These are phyloP conservation scores for Penicillium nordicum DNA, from an alignment of 2,329 filamentous ascomycete species.

Conservation along the genomic window DNA sequence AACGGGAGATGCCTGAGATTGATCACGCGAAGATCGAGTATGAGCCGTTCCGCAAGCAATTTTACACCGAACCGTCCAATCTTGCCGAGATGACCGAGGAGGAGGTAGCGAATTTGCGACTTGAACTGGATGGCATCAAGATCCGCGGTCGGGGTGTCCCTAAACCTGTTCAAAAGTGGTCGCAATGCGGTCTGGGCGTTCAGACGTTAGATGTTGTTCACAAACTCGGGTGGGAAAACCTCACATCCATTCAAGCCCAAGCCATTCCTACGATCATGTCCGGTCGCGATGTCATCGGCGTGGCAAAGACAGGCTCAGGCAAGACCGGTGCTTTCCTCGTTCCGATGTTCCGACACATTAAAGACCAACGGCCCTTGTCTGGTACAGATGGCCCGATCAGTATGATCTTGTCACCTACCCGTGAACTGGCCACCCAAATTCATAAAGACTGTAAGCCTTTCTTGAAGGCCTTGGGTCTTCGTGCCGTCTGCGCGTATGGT, in stretches of 20 bases:
- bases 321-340: conserved; percentile 95
- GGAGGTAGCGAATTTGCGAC: conserved; percentile 74
- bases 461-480: conserved; percentile 77
- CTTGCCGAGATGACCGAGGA: conserved; percentile 77
- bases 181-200: conserved; percentile 84
- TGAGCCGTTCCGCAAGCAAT: conserved; percentile 83
- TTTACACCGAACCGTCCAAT: conserved; percentile 88
- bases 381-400: conserved; percentile 83
- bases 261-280: conserved; percentile 95
- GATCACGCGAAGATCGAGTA: conserved; percentile 86
- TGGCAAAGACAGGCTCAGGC: conserved; percentile 95
- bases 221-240: conserved; percentile 76
- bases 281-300: conserved; percentile 88
- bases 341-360: conserved; percentile 97
- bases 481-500: conserved; percentile 88
- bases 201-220: conserved; percentile 84
- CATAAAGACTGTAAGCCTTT: conserved; percentile 94
- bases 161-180: conserved; percentile 94
- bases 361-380: conserved; percentile 79
- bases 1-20: conserved; percentile 87
- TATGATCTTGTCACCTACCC: conserved; percentile 88
- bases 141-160: conserved; percentile 84
- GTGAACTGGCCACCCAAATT: conserved; percentile 91
- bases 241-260: conserved; percentile 92
- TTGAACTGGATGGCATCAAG: conserved; percentile 93